Percentiles rank a stretch among this genome's conserved stretches.
These are phyloP conservation scores for Lenzites betulinus DNA, from an alignment of 768 basidiomycete genomes.

Conservation along the genomic window DNA sequence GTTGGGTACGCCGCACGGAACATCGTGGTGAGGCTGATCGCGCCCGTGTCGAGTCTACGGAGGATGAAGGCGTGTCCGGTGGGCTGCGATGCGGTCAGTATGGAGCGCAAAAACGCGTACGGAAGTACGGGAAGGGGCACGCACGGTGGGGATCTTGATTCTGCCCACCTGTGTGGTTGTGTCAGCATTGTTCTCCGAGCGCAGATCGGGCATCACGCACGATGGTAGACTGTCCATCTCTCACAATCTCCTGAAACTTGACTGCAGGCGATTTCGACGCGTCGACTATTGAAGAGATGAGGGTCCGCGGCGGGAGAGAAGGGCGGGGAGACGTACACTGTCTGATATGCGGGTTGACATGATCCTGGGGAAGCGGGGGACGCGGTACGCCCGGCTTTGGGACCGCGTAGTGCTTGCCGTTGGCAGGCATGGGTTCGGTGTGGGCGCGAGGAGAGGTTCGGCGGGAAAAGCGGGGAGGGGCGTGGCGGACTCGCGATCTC, in stretches of 20 bases:
- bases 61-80: slow-evolving; percentile 91
- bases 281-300: slow-evolving; percentile 39
- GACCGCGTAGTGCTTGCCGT: slow-evolving; percentile 19
- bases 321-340: slow-evolving; percentile 27
- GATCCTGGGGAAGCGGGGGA: slow-evolving; percentile 23
- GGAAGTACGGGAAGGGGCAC: slow-evolving; percentile 27
- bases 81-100: slow-evolving; percentile 45
- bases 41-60: slow-evolving; percentile 90
- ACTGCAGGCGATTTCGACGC: slow-evolving; percentile 61
- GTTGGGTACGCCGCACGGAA: slow-evolving; percentile 92
- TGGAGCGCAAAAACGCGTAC: slow-evolving; percentile 22
- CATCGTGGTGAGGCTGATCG: slow-evolving; percentile 93
- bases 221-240: slow-evolving; percentile 85
- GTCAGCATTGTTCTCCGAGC: slow-evolving; percentile 20
- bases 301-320: slow-evolving; percentile 40
- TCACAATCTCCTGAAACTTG: slow-evolving; percentile 89
- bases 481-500: slow-evolving; percentile 23
- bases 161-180: slow-evolving; percentile 67
- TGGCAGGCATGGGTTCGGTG: slow-evolving; percentile 18
- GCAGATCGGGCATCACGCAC: slow-evolving; percentile 43
- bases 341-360: slow-evolving; percentile 30
- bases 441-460: slow-evolving; percentile 4
- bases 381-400: slow-evolving; percentile 20
- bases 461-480: slow-evolving; percentile 2
- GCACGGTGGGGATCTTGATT: slow-evolving; percentile 87